Conservation (phyloP, 805 yeast species). For the Starmerella kuoi region DNA sequence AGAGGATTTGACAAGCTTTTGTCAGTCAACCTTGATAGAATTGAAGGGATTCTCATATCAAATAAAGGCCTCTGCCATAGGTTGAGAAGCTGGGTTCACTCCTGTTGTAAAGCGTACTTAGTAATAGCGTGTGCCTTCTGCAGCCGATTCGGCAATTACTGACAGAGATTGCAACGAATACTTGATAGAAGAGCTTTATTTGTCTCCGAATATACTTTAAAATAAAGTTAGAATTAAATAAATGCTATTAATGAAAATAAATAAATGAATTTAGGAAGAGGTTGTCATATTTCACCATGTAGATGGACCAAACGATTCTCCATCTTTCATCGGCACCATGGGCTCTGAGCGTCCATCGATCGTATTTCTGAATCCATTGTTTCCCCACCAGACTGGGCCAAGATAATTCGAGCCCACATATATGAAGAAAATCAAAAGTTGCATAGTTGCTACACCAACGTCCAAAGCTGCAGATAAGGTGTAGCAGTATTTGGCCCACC, state of each 20-base stretch:
- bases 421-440: conserved; percentile 44
- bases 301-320: conserved; percentile 39
- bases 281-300: too few relatives aligned
- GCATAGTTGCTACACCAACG: conserved; percentile 54
- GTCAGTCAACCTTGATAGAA: neutral
- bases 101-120: too few relatives aligned
- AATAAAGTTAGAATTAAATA: too few relatives aligned
- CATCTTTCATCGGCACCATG: conserved; percentile 28
- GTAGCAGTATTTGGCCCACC: conserved; percentile 73
- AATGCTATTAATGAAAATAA: too few relatives aligned
- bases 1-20: conserved; percentile 8
- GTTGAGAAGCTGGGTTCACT: too few relatives aligned
- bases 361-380: conserved; percentile 34
- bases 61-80: too few relatives aligned
- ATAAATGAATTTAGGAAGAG: too few relatives aligned
- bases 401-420: conserved; percentile 35
- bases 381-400: conserved; percentile 58
- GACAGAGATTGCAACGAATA: too few relatives aligned
- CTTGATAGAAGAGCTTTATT: too few relatives aligned
- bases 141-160: too few relatives aligned
- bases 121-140: too few relatives aligned
- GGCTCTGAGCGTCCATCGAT: conserved; percentile 29
- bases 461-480: conserved; percentile 54
- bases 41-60: neutral
- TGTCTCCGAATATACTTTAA: too few relatives aligned